phyloP scores from a whole-genome alignment of 2,329 filamentous ascomycete genomes.

The Fusarium sarcochroum region DNA sequence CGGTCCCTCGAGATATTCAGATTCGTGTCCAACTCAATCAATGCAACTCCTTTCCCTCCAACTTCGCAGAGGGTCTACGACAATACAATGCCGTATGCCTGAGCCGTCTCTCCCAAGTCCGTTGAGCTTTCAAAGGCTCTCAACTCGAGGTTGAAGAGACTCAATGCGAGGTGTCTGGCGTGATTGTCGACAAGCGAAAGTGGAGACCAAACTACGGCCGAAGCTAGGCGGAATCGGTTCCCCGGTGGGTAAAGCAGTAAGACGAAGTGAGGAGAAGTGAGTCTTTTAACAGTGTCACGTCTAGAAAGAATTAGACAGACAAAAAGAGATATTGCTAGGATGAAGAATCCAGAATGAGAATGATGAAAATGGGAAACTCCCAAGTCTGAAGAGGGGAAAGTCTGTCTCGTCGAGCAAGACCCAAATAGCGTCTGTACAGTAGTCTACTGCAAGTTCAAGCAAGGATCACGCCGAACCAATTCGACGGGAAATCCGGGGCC shows the following conservation, averaged over 20 bases:
- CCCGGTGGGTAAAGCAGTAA: conserved; percentile 5
- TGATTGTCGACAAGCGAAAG: conserved; percentile 39
- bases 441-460: conserved; percentile 35
- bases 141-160: conserved; percentile 10
- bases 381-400: conserved; percentile 35
- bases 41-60: conserved; percentile 12
- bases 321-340: conserved; percentile 7
- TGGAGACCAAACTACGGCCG: conserved; percentile 33
- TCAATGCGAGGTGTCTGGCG: conserved; percentile 31
- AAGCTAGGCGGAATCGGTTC: conserved; percentile 20
- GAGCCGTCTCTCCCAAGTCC: background rate
- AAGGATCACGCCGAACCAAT: conserved; percentile 49
- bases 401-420: conserved; percentile 19
- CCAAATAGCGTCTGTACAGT: conserved; percentile 24
- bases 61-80: background rate
- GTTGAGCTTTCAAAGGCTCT: background rate
- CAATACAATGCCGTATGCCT: background rate
- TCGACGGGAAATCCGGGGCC: conserved; percentile 50
- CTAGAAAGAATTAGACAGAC: background rate
- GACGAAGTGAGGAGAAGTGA: conserved; percentile 19
- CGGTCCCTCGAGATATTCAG: conserved; percentile 1
- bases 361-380: conserved; percentile 11
- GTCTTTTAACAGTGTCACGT: conserved; percentile 4
- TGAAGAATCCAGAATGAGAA: conserved; percentile 10
- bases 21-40: background rate